A percentile compares a stretch with the other conserved stretches of the same genome.
These are phyloP conservation scores for Pseudozyma hubeiensis DNA, from an alignment of 1,284 basidiomycete species.

Conservation along the genomic window DNA sequence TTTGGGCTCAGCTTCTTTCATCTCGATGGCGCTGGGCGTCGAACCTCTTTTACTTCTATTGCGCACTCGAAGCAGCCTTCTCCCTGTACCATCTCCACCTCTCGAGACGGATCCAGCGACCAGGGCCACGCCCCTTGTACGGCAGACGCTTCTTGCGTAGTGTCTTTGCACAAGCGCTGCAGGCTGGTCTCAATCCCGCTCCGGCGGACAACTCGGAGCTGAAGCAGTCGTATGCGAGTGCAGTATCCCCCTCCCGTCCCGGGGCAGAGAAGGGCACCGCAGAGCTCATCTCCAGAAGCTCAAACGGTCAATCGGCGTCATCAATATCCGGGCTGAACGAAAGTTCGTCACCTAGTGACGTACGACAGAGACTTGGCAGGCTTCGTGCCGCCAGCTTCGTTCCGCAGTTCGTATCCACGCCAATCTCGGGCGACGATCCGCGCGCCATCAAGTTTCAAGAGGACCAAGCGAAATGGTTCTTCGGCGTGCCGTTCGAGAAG, in stretches of 20 bases:
- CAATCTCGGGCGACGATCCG: constrained; percentile 53
- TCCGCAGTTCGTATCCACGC: constrained; percentile 50
- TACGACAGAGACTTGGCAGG: constrained; percentile 33
- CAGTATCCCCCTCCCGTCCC: constrained; percentile 6
- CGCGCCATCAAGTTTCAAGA: constrained; percentile 57
- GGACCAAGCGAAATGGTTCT: constrained; percentile 61
- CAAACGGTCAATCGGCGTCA: constrained; percentile 5
- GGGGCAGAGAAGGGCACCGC: not conserved
- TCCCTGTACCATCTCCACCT: constrained; percentile 60
- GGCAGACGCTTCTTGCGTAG: constrained; percentile 41
- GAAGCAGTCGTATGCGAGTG: constrained; percentile 22
- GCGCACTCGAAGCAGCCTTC: constrained; percentile 48
- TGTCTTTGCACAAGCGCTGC: constrained; percentile 50
- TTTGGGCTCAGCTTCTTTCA: constrained; percentile 5
- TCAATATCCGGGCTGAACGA: constrained; percentile 2
- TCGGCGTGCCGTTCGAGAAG: constrained; percentile 36
- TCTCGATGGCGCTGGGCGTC: constrained; percentile 22
- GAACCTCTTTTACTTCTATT: constrained; percentile 38
- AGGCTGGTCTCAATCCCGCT: constrained; percentile 41
- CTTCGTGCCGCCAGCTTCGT: constrained; percentile 50
- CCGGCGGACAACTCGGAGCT: constrained; percentile 1
- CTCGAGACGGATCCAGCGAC: constrained; percentile 37
- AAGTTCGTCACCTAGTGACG: constrained; percentile 12
- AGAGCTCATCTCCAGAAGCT: not conserved
- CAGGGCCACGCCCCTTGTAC: constrained; percentile 44